phyloP scores from a whole-genome alignment of 768 basidiomycete genomes.

The Lepiota subincarnata region DNA sequence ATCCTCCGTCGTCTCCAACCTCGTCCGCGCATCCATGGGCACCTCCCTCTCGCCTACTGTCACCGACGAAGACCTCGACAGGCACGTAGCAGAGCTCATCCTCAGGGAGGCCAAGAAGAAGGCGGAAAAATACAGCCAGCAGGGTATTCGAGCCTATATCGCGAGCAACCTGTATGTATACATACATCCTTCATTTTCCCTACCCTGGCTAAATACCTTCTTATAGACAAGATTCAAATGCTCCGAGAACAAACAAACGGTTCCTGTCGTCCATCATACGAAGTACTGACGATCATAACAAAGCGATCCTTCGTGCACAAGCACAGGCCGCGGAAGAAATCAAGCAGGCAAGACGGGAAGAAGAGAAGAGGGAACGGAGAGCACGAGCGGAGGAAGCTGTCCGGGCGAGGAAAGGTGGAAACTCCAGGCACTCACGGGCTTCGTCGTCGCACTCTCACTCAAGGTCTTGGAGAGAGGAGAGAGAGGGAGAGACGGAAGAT shows the following conservation, averaged over 20 bases:
- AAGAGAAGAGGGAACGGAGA: slow-evolving; percentile 56
- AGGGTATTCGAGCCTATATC: slow-evolving; percentile 79
- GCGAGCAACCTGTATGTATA: slow-evolving; percentile 43
- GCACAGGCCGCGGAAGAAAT: slow-evolving; percentile 68
- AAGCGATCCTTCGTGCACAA: slow-evolving; percentile 72
- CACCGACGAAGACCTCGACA: slow-evolving; percentile 84
- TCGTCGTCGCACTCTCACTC: neutral
- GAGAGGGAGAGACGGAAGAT: slow-evolving; percentile 25
- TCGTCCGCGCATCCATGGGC: slow-evolving; percentile 79
- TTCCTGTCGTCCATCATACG: slow-evolving; percentile 83
- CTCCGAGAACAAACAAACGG: slow-evolving; percentile 78
- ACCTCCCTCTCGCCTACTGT: slow-evolving; percentile 52
- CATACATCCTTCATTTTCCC: neutral
- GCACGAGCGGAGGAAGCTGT: slow-evolving; percentile 74
- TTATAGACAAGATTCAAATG: slow-evolving; percentile 34
- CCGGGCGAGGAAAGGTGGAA: slow-evolving; percentile 17
- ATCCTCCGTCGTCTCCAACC: slow-evolving; percentile 79
- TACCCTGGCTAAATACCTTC: neutral
- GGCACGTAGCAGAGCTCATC: slow-evolving; percentile 87
- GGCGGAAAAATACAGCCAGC: slow-evolving; percentile 71
- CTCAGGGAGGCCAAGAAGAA: slow-evolving; percentile 92
- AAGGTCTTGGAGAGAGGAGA: slow-evolving; percentile 10
- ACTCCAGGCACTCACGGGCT: neutral
- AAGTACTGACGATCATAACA: slow-evolving; percentile 95
- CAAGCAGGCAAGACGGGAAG: slow-evolving; percentile 64